Conservation (phyloP, 345 rosid genomes). For the Hibiscus mutabilis region DNA sequence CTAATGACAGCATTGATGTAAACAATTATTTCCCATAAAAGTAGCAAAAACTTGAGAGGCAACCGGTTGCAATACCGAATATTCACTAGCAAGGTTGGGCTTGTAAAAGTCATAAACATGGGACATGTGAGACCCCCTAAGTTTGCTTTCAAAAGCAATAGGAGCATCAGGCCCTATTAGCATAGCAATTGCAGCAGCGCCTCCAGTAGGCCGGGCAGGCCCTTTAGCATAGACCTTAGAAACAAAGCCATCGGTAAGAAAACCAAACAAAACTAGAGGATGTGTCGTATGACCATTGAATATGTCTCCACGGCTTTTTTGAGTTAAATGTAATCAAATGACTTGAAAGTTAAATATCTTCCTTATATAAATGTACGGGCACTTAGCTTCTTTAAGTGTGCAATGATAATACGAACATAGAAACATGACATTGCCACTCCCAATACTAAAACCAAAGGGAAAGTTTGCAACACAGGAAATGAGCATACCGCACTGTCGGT, state of each 20-base stretch:
- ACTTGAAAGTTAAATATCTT: neutral
- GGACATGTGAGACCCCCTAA: conserved; percentile 91
- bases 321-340: conserved; percentile 1
- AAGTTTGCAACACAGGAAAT: conserved; percentile 6
- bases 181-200: conserved; percentile 96
- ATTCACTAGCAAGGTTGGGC: conserved; percentile 99
- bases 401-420: neutral
- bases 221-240: conserved; percentile 99
- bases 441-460: too few species aligned
- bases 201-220: conserved; percentile 99
- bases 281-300: too few species aligned
- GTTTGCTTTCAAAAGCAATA: conserved; percentile 85
- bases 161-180: conserved; percentile 95
- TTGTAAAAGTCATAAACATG: conserved; percentile 99
- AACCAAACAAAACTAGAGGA: neutral
- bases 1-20: too few species aligned
- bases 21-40: neutral
- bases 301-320: neutral
- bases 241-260: conserved; percentile 14
- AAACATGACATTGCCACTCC: neutral
- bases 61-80: conserved; percentile 54
- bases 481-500: conserved; percentile 95
- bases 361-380: neutral
- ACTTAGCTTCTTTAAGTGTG: neutral
- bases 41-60: neutral